Evolutionary conservation across 164 flowering plant genomes (phyloP), one percentile per base, ranked within the genome.

Genomic region (Aristolochia californica): DNA sequence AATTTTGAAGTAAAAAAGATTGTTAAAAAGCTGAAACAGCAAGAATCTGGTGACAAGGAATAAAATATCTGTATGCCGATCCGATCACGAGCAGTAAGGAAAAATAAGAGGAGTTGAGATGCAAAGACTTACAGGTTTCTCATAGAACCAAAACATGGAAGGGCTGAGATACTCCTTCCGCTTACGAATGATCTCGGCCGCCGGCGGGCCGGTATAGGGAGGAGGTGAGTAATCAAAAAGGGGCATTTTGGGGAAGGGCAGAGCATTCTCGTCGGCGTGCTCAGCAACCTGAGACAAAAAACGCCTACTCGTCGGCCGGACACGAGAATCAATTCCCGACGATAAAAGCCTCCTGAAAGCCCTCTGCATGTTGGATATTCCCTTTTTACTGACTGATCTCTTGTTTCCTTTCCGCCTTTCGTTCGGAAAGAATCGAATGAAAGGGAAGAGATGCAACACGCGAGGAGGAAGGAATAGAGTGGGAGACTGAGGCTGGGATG

Each of bases 151-250:
- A 66, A 83, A 85, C 71, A 93, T 52, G 59, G 97, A 76, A 60
- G 98, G 97, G 70, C 88, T 87, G 67, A 93, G 89, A 56, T 22
- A 88, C 66, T 81, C 64, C 68, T 71, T 78, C 10, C 98, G 75
- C 66, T 85, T 83, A 56, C 59, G 71, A 55, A 85, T 40, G 67
- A 93, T 81, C 67, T 89, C 91, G 7, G 73, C 85, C 28, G 80
- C 74, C 16, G 84, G 55, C 14, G 99, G 99, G 0, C 99, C 99
- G 43, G 64, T 55, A 66, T 93, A 93, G 0, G 94, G 91, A 16
- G 85, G 88, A 13, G 99, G 99, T 49, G 82, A 20, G 78, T 89
- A 89, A 64, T 84, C 82, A 72, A 89, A 93, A 0, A 80, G 73
- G 34, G 99, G 99, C 83, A 93, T 66, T 66, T 77, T 70, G 23